Evolutionary conservation across 495 filamentous ascomycete genomes (phyloP).

Genomic region (Aspergillus asperescens): DNA sequence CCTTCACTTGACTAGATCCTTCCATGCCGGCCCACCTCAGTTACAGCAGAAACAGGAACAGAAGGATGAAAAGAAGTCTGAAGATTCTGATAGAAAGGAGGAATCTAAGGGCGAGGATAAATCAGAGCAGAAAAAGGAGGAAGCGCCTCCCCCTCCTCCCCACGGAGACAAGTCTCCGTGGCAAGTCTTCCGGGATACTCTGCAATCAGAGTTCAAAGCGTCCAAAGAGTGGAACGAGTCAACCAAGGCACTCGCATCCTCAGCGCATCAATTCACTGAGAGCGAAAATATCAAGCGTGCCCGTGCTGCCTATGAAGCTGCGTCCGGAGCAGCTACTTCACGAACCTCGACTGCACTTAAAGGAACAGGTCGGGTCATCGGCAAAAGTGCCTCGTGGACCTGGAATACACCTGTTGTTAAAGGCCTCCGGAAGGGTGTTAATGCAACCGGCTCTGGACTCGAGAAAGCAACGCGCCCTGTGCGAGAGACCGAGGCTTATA

Average conservation of each 20-base stretch:
- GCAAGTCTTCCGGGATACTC: slow-evolving; percentile 96
- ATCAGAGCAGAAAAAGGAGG: slow-evolving; percentile 42
- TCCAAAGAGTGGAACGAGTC: slow-evolving; percentile 99
- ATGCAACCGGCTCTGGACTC: slow-evolving; percentile 73
- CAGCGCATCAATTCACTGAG: slow-evolving; percentile 86
- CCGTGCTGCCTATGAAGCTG: slow-evolving; percentile 75
- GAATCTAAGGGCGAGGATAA: slow-evolving; percentile 28
- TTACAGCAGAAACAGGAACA: slow-evolving; percentile 40
- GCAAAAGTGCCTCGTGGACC: slow-evolving; percentile 87
- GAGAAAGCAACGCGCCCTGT: slow-evolving; percentile 93
- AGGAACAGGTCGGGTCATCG: slow-evolving; percentile 76
- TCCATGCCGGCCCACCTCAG: slow-evolving; percentile 35
- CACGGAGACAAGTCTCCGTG: slow-evolving; percentile 97
- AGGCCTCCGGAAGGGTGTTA: slow-evolving; percentile 82
- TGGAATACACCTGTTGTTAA: slow-evolving; percentile 94
- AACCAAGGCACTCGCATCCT: slow-evolving; percentile 85
- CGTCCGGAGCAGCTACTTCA: slow-evolving; percentile 67
- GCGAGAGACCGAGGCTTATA: slow-evolving; percentile 87
- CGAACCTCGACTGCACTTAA: slow-evolving; percentile 75
- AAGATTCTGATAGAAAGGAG: slow-evolving; percentile 43
- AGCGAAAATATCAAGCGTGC: slow-evolving; percentile 87
- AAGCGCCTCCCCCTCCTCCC: slow-evolving; percentile 75
- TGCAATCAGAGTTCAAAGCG: slow-evolving; percentile 86
- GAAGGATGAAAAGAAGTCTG: slow-evolving; percentile 44
- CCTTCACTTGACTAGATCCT: slow-evolving; percentile 39